A percentile compares a stretch with the other conserved stretches of the same genome.
phyloP scores from a whole-genome alignment of 805 yeast genomes.

The Yamadazyma ubonensis region DNA sequence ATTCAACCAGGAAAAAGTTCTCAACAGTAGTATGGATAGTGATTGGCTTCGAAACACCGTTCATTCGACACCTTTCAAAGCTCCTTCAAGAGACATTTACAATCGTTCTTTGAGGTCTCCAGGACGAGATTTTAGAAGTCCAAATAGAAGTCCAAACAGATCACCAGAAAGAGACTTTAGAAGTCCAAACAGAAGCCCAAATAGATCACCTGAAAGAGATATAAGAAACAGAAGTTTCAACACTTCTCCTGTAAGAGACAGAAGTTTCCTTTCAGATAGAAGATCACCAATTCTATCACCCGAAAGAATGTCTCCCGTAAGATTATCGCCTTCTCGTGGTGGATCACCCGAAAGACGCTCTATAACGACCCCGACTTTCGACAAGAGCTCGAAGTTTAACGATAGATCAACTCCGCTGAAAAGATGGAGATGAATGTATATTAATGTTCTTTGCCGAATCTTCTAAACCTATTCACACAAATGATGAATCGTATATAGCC shows the following conservation, averaged over 20 bases:
- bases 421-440: constrained; percentile 4
- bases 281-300: constrained; percentile 5
- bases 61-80: constrained; percentile 16
- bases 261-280: constrained; percentile 6
- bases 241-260: constrained; percentile 4
- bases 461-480: constrained; percentile 11
- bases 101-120: constrained; percentile 7
- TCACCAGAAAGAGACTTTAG: not conserved
- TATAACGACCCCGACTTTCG: constrained; percentile 6
- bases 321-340: constrained; percentile 5
- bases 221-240: constrained; percentile 5
- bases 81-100: constrained; percentile 5
- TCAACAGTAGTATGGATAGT: constrained; percentile 14
- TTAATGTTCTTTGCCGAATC: constrained; percentile 1
- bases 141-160: too few species aligned
- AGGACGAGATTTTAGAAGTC: not conserved
- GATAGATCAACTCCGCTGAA: constrained; percentile 5
- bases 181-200: not conserved
- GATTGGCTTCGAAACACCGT: constrained; percentile 14
- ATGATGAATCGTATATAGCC: constrained; percentile 12
- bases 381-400: constrained; percentile 3
- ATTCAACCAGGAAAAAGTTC: constrained; percentile 9
- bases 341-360: constrained; percentile 7
- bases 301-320: constrained; percentile 4
- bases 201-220: constrained; percentile 1